Base-by-base conservation (phyloP, 305 asterid species). In the Nicotiana rustica region DNA sequence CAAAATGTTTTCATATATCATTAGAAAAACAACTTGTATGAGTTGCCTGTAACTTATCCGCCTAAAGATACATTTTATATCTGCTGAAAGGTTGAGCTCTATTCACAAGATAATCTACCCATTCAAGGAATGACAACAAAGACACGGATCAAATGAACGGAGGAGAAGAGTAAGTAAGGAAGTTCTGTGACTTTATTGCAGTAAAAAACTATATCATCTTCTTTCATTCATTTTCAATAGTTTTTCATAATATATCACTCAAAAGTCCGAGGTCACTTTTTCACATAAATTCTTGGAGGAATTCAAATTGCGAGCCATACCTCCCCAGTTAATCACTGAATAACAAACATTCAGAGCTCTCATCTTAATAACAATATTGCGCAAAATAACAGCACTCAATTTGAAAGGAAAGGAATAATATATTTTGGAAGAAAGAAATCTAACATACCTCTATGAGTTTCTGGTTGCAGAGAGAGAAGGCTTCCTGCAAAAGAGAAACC, bases 401-500 rank as follows among this genome's bases (percentile, higher is more conserved):
- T 79, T 68, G 13, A 14, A 56, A 62, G 35, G 67, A 61, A 41
- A 49, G 57, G 82, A 52, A 67, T 19, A 18, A 38, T 65, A 78
- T 57, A 35, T 67, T 77, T 36, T 73, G 62, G 38, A 73, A 44
- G 79, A 80, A 69, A 78, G 79, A 38, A 62, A 25, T 64, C 60
- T 52, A n/a, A 61, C 93, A 87, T 85, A 93, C 97, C 95, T 94
- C 97, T 67, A 94, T 85, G 83, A 91, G 84, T 85, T 91, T 93
- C 4, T 91, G 97, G 83, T 93, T 78, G 80, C 98, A 96, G 71
- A 96, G 88, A 83, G 97, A 90, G 93, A 96, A 96, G 56, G 98
- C 94, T 88, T 96, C 99, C 98, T 94, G 85, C 87, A 89, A 89
- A 85, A 88, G 67, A 86, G 31, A 87, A 81, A 9, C 25, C 80